A percentile compares a stretch with the other conserved stretches of the same genome.
Evolutionary conservation across 495 filamentous ascomycete genomes (phyloP).

Genomic region (Bacidia gigantensis): DNA sequence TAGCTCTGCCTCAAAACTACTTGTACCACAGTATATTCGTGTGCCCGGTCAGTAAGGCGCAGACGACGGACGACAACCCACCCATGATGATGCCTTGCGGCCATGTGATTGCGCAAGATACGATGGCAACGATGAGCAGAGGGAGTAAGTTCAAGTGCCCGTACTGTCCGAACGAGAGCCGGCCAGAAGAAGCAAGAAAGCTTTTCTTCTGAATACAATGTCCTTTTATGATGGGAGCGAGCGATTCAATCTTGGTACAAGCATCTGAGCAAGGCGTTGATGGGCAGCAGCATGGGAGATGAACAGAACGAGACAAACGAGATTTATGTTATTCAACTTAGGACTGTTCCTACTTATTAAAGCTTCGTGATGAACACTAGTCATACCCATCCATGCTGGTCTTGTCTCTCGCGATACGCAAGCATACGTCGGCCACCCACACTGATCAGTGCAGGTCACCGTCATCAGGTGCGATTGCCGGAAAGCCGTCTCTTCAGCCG

Average conservation of each 20-base stretch:
- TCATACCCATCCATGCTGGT: no score
- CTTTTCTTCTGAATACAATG: conserved; percentile 52
- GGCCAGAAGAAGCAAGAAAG: conserved; percentile 58
- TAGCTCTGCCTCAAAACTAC: conserved; percentile 71
- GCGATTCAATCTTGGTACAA: no score
- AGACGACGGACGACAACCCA: conserved; percentile 83
- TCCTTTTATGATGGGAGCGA: no score
- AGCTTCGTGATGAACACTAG: no score
- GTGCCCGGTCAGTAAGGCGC: conserved; percentile 91
- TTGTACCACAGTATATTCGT: conserved; percentile 96
- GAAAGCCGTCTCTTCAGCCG: no score
- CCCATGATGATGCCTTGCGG: conserved; percentile 98
- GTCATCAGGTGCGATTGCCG: no score
- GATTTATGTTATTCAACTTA: not conserved
- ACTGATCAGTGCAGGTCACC: no score
- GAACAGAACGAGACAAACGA: not conserved
- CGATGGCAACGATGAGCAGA: conserved; percentile 61
- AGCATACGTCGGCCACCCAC: no score
- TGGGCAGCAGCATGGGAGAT: not conserved
- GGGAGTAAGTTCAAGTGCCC: conserved; percentile 81
- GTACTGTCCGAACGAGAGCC: conserved; percentile 82
- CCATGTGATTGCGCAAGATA: conserved; percentile 82
- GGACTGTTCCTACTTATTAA: no score
- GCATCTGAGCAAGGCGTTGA: not conserved
- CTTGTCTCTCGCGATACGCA: no score